A percentile compares a stretch with the other conserved stretches of the same genome.
These are phyloP conservation scores for Gracilaria domingensis DNA, from an alignment of 23 red algal genomes.

Conservation along the genomic window DNA sequence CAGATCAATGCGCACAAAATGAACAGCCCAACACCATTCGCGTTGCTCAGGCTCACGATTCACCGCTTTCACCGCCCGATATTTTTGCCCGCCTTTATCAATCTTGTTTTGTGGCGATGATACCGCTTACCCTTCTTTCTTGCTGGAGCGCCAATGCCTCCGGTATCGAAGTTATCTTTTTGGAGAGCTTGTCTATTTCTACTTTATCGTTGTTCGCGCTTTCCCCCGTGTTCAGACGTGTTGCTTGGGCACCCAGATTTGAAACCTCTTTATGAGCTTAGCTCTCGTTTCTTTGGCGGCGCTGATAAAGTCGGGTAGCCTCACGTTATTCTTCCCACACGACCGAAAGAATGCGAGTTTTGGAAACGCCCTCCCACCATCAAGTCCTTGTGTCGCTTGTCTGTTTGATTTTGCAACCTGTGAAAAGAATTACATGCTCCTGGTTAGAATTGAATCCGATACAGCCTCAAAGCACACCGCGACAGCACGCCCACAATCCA, in stretches of 20 bases:
- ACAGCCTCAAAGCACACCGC: too few species aligned
- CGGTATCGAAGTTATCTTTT: not conserved
- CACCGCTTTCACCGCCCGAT: constrained; percentile 10
- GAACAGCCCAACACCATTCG: not conserved
- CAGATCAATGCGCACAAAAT: not conserved
- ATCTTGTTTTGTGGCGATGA: not conserved
- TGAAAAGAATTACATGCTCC: too few species aligned
- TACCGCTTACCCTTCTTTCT: constrained; percentile 15
- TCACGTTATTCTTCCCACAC: too few species aligned
- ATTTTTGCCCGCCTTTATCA: not conserved
- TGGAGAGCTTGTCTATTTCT: constrained; percentile 1
- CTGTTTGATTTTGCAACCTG: too few species aligned
- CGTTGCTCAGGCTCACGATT: not conserved
- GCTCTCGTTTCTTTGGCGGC: too few species aligned
- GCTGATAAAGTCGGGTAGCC: too few species aligned
- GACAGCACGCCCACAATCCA: too few species aligned
- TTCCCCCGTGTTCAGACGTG: not conserved
- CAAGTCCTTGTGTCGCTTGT: too few species aligned
- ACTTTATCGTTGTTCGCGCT: constrained; percentile 24
- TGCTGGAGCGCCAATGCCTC: not conserved
- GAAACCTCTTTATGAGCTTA: too few species aligned
- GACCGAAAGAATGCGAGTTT: too few species aligned
- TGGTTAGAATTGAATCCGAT: too few species aligned
- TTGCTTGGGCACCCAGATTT: not conserved
- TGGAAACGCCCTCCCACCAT: too few species aligned